Evolutionary conservation across 192 early-diverging fungal species (phyloP), one percentile per base, ranked within the genome.

Genomic region (Mortierella antarctica): DNA sequence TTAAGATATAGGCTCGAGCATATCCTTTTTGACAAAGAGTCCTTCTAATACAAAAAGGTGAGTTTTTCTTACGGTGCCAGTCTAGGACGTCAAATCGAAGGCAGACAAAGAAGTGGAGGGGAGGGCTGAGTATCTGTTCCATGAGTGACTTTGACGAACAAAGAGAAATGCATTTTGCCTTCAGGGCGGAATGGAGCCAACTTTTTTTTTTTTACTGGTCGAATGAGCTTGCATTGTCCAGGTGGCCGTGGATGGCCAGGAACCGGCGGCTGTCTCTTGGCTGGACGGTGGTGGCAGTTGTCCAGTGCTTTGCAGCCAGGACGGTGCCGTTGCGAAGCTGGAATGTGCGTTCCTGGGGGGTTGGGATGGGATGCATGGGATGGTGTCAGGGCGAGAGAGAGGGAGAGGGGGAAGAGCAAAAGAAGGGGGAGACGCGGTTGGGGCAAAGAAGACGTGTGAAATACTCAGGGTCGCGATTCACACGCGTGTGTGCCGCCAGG

Each of bases 191-290:
- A 20, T 56, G 9, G 9, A 21, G 0, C 31, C 18, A 10, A 15
- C 42, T 4, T 40, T 57, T 40, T 40, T 39, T 57, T 40, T 14
- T 31, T 59, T 70, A 70, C 67, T n/a, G 21, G 40, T 70, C 67
- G 41, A 70, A 70, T 41, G 67, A 70, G 48, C 57, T 39, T 12
- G 67, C 67, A 52, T 70, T 70, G 57, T 70, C 67, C 2, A 70
- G 67, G 57, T 48, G 60, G 0, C 67, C 67, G 49, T 70, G 67
- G 39, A 70, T 42, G 10, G 67, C 67, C 23, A 70, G 23, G 69
- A 71, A 71, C 11, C 69, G 69, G 49, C 69, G 69, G 15, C 31
- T 17, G 42, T 62, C 59, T 39, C 69, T 15, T 15, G 48, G 13
- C 39, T 48, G 31, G 48, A 23, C 45, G 17, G 45, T 13, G 4